Conservation (phyloP, 2,329 filamentous ascomycete species). For the Paecilomyces variotii region DNA sequence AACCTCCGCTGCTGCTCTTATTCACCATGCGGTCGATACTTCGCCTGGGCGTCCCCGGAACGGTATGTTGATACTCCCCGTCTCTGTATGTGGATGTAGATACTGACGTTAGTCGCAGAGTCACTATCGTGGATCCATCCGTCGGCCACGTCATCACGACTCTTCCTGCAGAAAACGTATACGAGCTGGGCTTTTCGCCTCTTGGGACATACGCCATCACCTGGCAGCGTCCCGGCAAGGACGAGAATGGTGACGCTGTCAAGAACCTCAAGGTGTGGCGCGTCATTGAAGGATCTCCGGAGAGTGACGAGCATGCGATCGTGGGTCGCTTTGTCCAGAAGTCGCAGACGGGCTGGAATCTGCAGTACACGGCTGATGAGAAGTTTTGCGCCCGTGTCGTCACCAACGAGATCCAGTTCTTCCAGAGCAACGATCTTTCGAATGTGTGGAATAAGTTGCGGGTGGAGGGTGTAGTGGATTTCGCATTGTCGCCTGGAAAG, state of each 20-base stretch:
- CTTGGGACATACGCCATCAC: slow-evolving; percentile 89
- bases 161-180: slow-evolving; percentile 74
- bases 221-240: slow-evolving; percentile 89
- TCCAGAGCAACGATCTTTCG: slow-evolving; percentile 74
- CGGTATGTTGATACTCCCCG: slow-evolving; percentile 37
- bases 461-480: slow-evolving; percentile 82
- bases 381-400: slow-evolving; percentile 85
- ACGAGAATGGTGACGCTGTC: slow-evolving; percentile 82
- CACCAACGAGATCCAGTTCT: slow-evolving; percentile 97
- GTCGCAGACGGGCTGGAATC: slow-evolving; percentile 88
- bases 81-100: background rate
- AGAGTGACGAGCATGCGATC: slow-evolving; percentile 57
- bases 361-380: slow-evolving; percentile 94
- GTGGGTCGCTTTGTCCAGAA: slow-evolving; percentile 93
- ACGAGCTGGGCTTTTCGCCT: slow-evolving; percentile 91
- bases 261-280: slow-evolving; percentile 98
- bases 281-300: slow-evolving; percentile 59
- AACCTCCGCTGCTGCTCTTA: slow-evolving; percentile 93
- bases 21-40: slow-evolving; percentile 91
- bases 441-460: slow-evolving; percentile 94
- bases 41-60: slow-evolving; percentile 87
- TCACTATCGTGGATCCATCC: slow-evolving; percentile 76
- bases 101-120: slow-evolving; percentile 38
- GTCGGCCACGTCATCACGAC: slow-evolving; percentile 65
- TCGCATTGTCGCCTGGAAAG: slow-evolving; percentile 81